phyloP scores from a whole-genome alignment of 2,329 filamentous ascomycete genomes.

The Capronia epimyces region DNA sequence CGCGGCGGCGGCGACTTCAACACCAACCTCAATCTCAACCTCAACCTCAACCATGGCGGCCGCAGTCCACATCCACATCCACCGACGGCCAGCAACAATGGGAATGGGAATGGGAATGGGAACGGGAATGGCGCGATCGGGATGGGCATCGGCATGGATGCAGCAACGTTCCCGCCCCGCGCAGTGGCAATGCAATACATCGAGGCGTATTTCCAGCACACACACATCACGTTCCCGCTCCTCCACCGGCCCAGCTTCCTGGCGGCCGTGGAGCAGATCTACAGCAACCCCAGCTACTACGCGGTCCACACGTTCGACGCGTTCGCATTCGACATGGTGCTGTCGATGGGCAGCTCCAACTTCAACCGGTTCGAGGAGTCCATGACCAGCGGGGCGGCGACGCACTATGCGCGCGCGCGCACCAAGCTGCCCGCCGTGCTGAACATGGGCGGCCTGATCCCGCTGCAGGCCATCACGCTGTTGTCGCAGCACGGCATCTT shows the following conservation, averaged over 20 bases:
- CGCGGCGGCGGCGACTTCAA: conserved; percentile 2
- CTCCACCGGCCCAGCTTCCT: conserved; percentile 33
- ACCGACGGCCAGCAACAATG: too few relatives aligned
- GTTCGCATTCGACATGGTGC: conserved; percentile 42
- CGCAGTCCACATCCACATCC: too few relatives aligned
- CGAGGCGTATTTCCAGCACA: conserved; percentile 42
- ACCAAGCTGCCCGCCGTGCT: conserved; percentile 37
- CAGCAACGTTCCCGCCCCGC: conserved; percentile 33
- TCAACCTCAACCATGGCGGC: too few relatives aligned
- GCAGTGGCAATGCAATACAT: conserved; percentile 36
- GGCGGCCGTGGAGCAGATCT: conserved; percentile 6
- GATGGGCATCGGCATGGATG: conserved; percentile 3
- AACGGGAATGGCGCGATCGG: too few relatives aligned
- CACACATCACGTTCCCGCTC: conserved; percentile 43
- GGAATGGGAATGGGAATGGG: too few relatives aligned
- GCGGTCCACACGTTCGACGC: conserved; percentile 32
- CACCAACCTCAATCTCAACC: too few relatives aligned
- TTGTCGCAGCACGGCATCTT: conserved; percentile 43
- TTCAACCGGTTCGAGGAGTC: neutral
- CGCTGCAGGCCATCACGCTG: conserved; percentile 41
- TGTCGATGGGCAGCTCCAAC: conserved; percentile 36
- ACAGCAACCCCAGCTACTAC: conserved; percentile 29
- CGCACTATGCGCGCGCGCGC: conserved; percentile 39
- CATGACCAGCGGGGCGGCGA: conserved; percentile 38
- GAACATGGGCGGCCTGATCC: conserved; percentile 34